Conservation (phyloP, 768 basidiomycete species). For the Cystobasidiopsis lactophilus region DNA sequence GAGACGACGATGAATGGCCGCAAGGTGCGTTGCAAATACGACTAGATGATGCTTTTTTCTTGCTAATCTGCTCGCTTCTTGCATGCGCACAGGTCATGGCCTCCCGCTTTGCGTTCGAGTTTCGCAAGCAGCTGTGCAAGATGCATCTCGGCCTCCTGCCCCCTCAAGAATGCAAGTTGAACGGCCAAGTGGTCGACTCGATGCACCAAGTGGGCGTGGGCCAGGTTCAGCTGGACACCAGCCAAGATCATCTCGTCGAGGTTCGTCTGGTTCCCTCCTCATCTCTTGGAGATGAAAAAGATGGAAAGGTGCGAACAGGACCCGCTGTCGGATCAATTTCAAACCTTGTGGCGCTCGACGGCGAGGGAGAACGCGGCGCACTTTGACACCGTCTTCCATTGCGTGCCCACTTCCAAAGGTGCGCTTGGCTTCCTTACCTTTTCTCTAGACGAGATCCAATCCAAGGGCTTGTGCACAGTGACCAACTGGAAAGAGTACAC, state of each 20-base stretch:
- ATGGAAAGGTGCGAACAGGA: constrained; percentile 14
- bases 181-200: constrained; percentile 16
- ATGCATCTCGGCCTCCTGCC: constrained; percentile 36
- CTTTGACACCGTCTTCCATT: constrained; percentile 17
- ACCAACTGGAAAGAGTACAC: constrained; percentile 11
- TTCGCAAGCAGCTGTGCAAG: constrained; percentile 57
- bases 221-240: no score
- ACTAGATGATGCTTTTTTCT: not conserved
- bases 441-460: not conserved
- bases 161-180: constrained; percentile 38
- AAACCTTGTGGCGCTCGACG: constrained; percentile 11
- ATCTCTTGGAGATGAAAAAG: not conserved
- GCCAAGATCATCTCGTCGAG: constrained; percentile 12
- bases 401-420: constrained; percentile 5
- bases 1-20: constrained; percentile 54
- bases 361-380: constrained; percentile 12
- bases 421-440: not conserved
- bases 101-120: constrained; percentile 55
- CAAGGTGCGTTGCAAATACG: constrained; percentile 21
- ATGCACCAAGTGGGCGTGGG: constrained; percentile 14
- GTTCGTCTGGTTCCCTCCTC: constrained; percentile 1
- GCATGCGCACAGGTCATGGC: constrained; percentile 24
- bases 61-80: not conserved
- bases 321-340: constrained; percentile 14
- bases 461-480: not conserved